Percentiles rank a stretch among this genome's conserved stretches.
Conservation (phyloP, 2,329 filamentous ascomycete genomes). For the Scolecobasidium constrictum region DNA sequence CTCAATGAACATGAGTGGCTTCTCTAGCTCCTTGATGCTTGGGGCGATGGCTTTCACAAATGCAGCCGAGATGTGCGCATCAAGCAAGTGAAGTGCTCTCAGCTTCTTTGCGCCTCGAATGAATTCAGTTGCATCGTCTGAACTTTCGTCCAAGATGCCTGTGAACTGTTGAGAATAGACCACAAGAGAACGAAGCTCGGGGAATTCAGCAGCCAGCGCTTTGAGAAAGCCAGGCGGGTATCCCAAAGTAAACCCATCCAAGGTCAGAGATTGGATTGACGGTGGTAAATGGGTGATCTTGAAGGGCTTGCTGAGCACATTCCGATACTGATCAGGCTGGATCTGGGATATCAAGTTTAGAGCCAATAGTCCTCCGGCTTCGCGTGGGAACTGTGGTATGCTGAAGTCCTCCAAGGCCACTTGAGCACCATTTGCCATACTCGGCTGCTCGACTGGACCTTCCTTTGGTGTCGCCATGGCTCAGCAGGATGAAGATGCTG, state of each 20-base stretch:
- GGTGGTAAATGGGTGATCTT: conserved; percentile 27
- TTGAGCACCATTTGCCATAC: conserved; percentile 26
- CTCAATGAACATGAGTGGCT: conserved; percentile 32
- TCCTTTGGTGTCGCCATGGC: no score
- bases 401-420: conserved; percentile 35
- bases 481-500: no score
- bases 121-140: conserved; percentile 30
- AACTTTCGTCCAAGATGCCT: conserved; percentile 27
- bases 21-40: conserved; percentile 13
- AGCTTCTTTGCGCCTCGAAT: conserved; percentile 26
- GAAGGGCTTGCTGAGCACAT: conserved; percentile 24
- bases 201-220: conserved; percentile 26
- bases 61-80: conserved; percentile 32
- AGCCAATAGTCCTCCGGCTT: conserved; percentile 31
- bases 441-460: no score
- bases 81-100: conserved; percentile 34
- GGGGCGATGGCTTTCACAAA: conserved; percentile 26
- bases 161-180: conserved; percentile 36
- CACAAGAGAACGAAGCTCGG: conserved; percentile 31
- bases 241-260: conserved; percentile 38
- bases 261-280: conserved; percentile 31
- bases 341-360: conserved; percentile 40
- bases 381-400: conserved; percentile 33
- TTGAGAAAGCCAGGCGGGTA: conserved; percentile 34
- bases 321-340: conserved; percentile 34